Conservation (phyloP, 495 filamentous ascomycete genomes). For the Xanthoparmelia taractica region DNA sequence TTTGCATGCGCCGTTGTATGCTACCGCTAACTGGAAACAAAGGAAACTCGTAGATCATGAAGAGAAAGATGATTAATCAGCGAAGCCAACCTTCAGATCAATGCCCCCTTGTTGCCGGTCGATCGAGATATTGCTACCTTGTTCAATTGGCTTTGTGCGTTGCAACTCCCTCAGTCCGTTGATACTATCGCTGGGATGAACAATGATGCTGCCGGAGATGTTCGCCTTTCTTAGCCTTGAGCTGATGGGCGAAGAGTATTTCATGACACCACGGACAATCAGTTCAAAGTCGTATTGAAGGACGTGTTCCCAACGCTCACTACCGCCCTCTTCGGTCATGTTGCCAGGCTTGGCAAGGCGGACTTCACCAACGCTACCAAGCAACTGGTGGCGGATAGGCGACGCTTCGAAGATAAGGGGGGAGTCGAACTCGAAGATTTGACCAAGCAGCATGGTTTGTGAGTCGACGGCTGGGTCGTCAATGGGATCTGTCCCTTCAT, state of each 20-base stretch:
- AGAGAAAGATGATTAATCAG: neutral
- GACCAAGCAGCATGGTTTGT: conserved; percentile 83
- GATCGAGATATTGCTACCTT: conserved; percentile 8
- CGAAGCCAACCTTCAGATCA: neutral
- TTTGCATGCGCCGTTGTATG: conserved; percentile 5
- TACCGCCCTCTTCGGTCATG: conserved; percentile 75
- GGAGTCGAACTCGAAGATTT: conserved; percentile 78
- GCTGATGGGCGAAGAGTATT: conserved; percentile 80
- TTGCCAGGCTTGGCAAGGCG: conserved; percentile 79
- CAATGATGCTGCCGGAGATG: conserved; percentile 45
- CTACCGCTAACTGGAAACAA: conserved; percentile 6
- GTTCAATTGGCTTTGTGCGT: neutral
- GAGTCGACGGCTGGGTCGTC: conserved; percentile 55
- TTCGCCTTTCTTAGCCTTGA: conserved; percentile 51
- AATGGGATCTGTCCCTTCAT: conserved; percentile 67
- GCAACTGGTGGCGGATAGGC: conserved; percentile 59
- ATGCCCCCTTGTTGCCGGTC: neutral
- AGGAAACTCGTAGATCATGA: conserved; percentile 14
- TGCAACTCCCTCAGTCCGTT: conserved; percentile 1
- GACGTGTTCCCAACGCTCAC: conserved; percentile 85
- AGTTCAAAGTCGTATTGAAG: conserved; percentile 85
- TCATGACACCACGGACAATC: conserved; percentile 79
- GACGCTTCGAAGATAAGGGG: conserved; percentile 81
- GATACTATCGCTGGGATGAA: conserved; percentile 39
- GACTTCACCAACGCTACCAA: conserved; percentile 70